Percentiles rank a stretch among this genome's conserved stretches.
phyloP scores from a whole-genome alignment of 140 eudicot species.

The Ambrosia hybrid region DNA sequence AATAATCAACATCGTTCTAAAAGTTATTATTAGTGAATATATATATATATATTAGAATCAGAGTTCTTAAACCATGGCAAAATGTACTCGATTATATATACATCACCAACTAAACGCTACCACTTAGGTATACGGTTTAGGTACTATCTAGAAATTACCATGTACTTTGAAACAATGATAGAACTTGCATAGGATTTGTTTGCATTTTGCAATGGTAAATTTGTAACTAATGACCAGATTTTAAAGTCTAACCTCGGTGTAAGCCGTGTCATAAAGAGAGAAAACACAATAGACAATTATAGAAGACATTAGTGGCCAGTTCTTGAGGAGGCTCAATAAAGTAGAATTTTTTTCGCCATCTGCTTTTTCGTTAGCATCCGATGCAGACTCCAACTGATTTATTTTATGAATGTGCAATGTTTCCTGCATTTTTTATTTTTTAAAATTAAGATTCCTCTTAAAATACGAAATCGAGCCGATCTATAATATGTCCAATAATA shows the following conservation, averaged over 20 bases:
- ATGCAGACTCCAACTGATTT: slow-evolving; percentile 52
- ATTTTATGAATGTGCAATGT: slow-evolving; percentile 63
- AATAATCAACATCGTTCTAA: not conserved
- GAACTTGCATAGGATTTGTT: no score
- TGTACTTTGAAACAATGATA: no score
- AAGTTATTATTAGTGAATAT: not conserved
- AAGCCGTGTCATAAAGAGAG: slow-evolving; percentile 87
- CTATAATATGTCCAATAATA: not conserved
- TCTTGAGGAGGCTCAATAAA: slow-evolving; percentile 53
- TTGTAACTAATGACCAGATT: not conserved
- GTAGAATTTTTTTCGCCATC: slow-evolving; percentile 19
- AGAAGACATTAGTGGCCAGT: slow-evolving; percentile 91
- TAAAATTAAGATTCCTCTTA: not conserved
- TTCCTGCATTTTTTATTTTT: slow-evolving; percentile 46
- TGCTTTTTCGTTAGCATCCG: slow-evolving; percentile 1
- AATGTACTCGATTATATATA: no score
- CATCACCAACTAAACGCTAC: no score
- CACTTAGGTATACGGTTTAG: no score
- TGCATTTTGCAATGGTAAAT: not conserved
- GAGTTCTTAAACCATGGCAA: no score
- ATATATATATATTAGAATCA: not conserved
- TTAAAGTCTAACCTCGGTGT: slow-evolving; percentile 53
- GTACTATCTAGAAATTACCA: no score
- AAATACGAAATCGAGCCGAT: not conserved
- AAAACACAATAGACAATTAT: slow-evolving; percentile 42